Evolutionary conservation across 129 eudicot genomes (phyloP).

Genomic region (Tagetes erecta): DNA sequence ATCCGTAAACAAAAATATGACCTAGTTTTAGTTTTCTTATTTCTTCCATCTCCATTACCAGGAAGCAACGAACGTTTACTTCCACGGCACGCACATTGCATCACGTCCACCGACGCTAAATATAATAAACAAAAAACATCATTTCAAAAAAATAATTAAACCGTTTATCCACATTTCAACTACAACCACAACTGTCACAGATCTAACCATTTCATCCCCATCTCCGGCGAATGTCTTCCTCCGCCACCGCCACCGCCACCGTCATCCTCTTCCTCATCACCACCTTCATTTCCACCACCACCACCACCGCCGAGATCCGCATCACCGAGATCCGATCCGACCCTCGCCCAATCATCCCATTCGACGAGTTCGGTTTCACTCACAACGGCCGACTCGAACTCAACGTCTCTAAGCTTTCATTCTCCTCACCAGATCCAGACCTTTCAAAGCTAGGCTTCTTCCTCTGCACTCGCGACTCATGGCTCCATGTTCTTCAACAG

Average conservation of each 20-base stretch:
- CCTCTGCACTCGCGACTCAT: conserved; percentile 62
- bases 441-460: conserved; percentile 65
- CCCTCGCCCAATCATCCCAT: conserved; percentile 59
- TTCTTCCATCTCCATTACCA: too few relatives aligned
- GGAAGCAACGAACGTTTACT: too few relatives aligned
- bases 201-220: conserved; percentile 10
- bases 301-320: conserved; percentile 52
- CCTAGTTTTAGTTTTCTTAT: too few relatives aligned
- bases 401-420: conserved; percentile 51
- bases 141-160: neutral
- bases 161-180: conserved; percentile 15
- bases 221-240: conserved; percentile 29
- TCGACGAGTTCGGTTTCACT: conserved; percentile 85
- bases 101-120: neutral
- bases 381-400: conserved; percentile 66
- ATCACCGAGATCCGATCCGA: conserved; percentile 54
- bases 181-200: conserved; percentile 4
- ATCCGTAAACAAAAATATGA: too few relatives aligned
- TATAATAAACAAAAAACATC: too few relatives aligned
- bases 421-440: conserved; percentile 37
- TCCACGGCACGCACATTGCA: too few relatives aligned
- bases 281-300: conserved; percentile 26
- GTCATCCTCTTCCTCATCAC: conserved; percentile 29
- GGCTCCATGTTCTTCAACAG: conserved; percentile 62
- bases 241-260: neutral